A percentile compares a stretch with the other conserved stretches of the same genome.
Conservation (phyloP, 441 rosid genomes). For the Gossypium laxum region DNA sequence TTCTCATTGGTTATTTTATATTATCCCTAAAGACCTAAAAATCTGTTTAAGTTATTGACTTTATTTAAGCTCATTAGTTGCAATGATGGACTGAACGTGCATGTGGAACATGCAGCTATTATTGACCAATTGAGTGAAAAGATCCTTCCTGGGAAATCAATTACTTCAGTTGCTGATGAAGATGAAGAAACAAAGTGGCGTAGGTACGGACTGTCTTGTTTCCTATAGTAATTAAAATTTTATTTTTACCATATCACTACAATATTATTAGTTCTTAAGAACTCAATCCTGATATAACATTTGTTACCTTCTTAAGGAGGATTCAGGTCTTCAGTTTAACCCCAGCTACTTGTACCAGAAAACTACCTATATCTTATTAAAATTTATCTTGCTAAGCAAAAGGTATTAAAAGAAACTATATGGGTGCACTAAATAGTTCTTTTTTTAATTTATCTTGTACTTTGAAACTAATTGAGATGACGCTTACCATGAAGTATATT, state of each 20-base stretch:
- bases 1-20: not conserved
- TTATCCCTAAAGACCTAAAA: not conserved
- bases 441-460: not conserved
- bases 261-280: not conserved
- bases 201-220: conserved; percentile 22
- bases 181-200: conserved; percentile 60
- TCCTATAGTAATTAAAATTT: not conserved
- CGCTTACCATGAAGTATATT: not conserved
- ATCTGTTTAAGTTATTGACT: not conserved
- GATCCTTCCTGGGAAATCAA: conserved; percentile 29
- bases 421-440: not conserved
- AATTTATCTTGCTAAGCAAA: not conserved
- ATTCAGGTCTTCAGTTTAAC: not conserved
- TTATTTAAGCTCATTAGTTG: not conserved
- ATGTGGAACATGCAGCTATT: conserved; percentile 34
- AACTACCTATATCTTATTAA: not conserved
- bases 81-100: not conserved
- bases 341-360: not conserved
- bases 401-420: not conserved
- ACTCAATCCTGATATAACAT: not conserved
- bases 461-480: conserved; percentile 1
- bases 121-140: conserved; percentile 33
- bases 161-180: conserved; percentile 18
- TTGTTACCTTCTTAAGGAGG: not conserved
- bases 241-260: not conserved